Conservation (phyloP, 2,329 filamentous ascomycete species). For the Aureobasidium sp. region DNA sequence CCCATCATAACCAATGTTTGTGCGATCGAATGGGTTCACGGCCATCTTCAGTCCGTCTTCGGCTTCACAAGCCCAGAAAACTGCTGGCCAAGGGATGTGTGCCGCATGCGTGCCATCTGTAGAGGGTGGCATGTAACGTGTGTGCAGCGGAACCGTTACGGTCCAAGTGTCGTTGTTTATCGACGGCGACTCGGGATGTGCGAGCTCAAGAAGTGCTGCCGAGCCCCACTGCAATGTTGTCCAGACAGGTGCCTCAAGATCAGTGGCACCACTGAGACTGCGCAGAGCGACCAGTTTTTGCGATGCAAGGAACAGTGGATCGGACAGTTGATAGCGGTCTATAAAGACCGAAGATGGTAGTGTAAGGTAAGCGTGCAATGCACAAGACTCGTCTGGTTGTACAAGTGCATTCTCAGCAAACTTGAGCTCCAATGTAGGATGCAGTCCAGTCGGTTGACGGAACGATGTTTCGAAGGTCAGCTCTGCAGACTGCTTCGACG, state of each 20-base stretch:
- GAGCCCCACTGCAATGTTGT: constrained; percentile 71
- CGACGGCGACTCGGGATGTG: constrained; percentile 37
- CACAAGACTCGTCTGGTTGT: constrained; percentile 50
- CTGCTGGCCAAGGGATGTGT: constrained; percentile 66
- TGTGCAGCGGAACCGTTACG: constrained; percentile 69
- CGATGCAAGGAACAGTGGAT: constrained; percentile 67
- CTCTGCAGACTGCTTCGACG: constrained; percentile 31
- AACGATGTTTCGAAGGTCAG: constrained; percentile 53
- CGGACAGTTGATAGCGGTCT: constrained; percentile 77
- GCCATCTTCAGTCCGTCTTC: constrained; percentile 59
- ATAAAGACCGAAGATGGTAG: constrained; percentile 75
- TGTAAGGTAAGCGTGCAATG: constrained; percentile 71
- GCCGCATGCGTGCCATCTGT: constrained; percentile 30
- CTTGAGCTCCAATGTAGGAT: constrained; percentile 67
- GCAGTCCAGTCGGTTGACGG: constrained; percentile 66
- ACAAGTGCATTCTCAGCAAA: constrained; percentile 48
- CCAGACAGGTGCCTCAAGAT: constrained; percentile 87
- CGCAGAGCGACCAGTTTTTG: constrained; percentile 66
- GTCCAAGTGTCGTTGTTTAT: constrained; percentile 42
- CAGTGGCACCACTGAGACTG: constrained; percentile 65
- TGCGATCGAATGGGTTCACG: constrained; percentile 75
- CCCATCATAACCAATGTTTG: constrained; percentile 77
- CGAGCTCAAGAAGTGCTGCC: constrained; percentile 65
- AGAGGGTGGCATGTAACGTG: constrained; percentile 66
- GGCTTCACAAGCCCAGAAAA: constrained; percentile 84